Percentiles rank a stretch among this genome's conserved stretches.
These are phyloP conservation scores for Raffaelea albimanens DNA, from an alignment of 2,329 filamentous ascomycete species.

Conservation along the genomic window DNA sequence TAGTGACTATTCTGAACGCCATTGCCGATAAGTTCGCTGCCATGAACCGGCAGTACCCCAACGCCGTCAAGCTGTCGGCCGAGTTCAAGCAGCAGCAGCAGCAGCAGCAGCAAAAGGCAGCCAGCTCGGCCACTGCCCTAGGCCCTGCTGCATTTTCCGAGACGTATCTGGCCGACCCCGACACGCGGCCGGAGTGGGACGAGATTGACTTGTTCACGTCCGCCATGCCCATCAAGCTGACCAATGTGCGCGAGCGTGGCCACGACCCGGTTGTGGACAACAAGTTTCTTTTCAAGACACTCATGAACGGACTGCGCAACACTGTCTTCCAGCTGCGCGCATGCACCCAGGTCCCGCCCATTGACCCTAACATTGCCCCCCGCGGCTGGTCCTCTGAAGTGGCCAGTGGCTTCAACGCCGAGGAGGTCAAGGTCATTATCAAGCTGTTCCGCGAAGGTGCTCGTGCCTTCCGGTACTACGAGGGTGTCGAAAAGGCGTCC, in stretches of 20 bases:
- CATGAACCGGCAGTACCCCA: slow-evolving; percentile 94
- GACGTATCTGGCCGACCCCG: slow-evolving; percentile 74
- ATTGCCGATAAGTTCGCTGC: slow-evolving; percentile 97
- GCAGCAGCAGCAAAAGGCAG: slow-evolving; percentile 36
- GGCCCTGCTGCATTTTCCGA: slow-evolving; percentile 56
- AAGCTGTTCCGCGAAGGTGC: slow-evolving; percentile 96
- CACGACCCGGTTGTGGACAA: slow-evolving; percentile 91
- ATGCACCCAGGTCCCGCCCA: slow-evolving; percentile 66
- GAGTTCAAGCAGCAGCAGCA: slow-evolving; percentile 76
- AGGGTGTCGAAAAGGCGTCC: slow-evolving; percentile 57
- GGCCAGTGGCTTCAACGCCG: slow-evolving; percentile 90
- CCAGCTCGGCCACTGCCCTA: slow-evolving; percentile 8
- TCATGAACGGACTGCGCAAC: slow-evolving; percentile 92
- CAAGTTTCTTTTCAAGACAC: slow-evolving; percentile 93
- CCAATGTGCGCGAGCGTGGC: slow-evolving; percentile 79
- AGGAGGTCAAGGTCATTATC: slow-evolving; percentile 92
- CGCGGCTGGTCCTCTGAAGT: slow-evolving; percentile 82
- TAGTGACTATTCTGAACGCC: slow-evolving; percentile 95
- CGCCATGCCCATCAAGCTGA: slow-evolving; percentile 91
- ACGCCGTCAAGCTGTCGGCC: slow-evolving; percentile 88
- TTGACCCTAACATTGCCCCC: slow-evolving; percentile 72
- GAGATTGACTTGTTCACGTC: slow-evolving; percentile 88
- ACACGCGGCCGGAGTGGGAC: slow-evolving; percentile 84
- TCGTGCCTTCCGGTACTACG: slow-evolving; percentile 94
- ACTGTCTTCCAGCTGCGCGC: slow-evolving; percentile 90